Evolutionary conservation across 768 basidiomycete species (phyloP), one percentile per base, ranked within the genome.

Genomic region (Psilocybe tampanensis): DNA sequence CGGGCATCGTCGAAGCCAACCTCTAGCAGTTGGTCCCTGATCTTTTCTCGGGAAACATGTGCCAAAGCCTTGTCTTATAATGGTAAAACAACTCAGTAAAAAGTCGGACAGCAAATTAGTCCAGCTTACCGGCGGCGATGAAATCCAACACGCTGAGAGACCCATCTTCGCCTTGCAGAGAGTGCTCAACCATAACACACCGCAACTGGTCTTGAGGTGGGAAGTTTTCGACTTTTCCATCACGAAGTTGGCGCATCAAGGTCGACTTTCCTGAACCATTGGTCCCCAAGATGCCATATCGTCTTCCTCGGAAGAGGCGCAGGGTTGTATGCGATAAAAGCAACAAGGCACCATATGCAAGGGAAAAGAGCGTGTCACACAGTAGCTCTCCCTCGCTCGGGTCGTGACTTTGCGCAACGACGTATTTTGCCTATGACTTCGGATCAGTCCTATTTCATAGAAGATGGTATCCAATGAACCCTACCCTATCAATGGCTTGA

Each of bases 191-290:
- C 95, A 98, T 98, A 58, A 97, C 85, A 64, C 91, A 91, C 45
- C 91, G 85, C 48, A 98, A 77, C 72, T 94, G 81, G 60, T 88
- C 86, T 63, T 87, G 94, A 5, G 93, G 83, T 18, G 96, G 96
- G 75, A 98, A 98, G 69, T 95, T 95, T 74, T 98, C 96, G 7
- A 92, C 90, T 75, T 98, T 98, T 57, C 92, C 90, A 67, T 96
- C 94, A 55, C 92, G 86, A 60, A 98, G 85, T 67, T 96, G 95
- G 66, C 95, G 92, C 88, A 98, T 88, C 42, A 98, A 84, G 2
- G 96, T 98, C 17, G 90, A 92, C 74, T 98, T 98, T 62, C 96
- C 96, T 55, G 92, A 89, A 59, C 96, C 96, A 71, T 98, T 98
- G n/a, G 90, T 82, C 24, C 95, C 96, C 45, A 96, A 86, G 63